Conservation (phyloP, 495 filamentous ascomycete species). For the Penicillium pancosmium region DNA sequence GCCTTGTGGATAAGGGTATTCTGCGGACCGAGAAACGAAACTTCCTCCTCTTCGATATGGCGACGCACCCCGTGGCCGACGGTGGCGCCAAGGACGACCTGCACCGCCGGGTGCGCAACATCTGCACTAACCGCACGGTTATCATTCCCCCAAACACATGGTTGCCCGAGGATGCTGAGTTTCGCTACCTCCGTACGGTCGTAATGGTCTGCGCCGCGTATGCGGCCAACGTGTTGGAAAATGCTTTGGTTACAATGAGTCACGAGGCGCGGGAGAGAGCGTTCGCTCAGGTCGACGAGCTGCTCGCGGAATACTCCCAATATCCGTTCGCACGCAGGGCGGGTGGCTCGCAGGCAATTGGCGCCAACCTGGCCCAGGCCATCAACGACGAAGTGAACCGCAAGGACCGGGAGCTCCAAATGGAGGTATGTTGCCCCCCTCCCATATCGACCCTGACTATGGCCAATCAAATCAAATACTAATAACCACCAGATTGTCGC, state of each 20-base stretch:
- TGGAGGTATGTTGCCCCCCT: slow-evolving; percentile 66
- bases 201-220: slow-evolving; percentile 98
- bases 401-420: slow-evolving; percentile 90
- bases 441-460: neutral
- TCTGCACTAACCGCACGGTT: slow-evolving; percentile 91
- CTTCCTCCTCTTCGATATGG: slow-evolving; percentile 99
- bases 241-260: slow-evolving; percentile 89
- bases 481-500: slow-evolving; percentile 71
- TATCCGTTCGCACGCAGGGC: slow-evolving; percentile 89
- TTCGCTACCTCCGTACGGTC: slow-evolving; percentile 86
- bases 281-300: slow-evolving; percentile 95
- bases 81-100: slow-evolving; percentile 98
- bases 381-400: slow-evolving; percentile 84
- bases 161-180: slow-evolving; percentile 91
- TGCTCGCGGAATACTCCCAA: slow-evolving; percentile 93
- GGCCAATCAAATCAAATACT: neutral
- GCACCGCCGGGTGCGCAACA: slow-evolving; percentile 84
- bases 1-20: slow-evolving; percentile 98
- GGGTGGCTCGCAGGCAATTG: slow-evolving; percentile 74
- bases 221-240: slow-evolving; percentile 96
- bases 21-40: slow-evolving; percentile 98
- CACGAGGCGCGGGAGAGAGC: slow-evolving; percentile 93
- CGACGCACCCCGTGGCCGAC: slow-evolving; percentile 97
- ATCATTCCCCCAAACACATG: slow-evolving; percentile 81
- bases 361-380: slow-evolving; percentile 90